Evolutionary conservation across 805 yeast genomes (phyloP), one percentile per base, ranked within the genome.

Genomic region (Maudiozyma saulgeensis): DNA sequence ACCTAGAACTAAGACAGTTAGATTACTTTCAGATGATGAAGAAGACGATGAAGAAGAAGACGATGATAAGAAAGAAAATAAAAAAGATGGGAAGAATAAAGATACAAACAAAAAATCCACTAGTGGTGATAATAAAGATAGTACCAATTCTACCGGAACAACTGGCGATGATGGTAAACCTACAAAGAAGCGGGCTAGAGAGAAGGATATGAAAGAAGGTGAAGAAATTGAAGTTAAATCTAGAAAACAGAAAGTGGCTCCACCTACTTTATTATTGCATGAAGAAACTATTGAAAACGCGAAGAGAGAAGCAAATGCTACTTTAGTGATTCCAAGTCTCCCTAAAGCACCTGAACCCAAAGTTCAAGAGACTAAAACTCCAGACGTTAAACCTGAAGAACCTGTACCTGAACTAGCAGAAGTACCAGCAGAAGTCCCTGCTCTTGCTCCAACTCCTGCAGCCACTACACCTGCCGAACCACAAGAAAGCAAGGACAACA

Each of bases 221-320:
- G 52, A 50, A 41, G 55, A 47, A 28, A 49, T 47, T 50, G 51
- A 60, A 51, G 56, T 25, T 12, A 47, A 47, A n/a, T 18, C 46
- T 3, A 42, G 43, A 28, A 66, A 58, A 57, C 54, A 47, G 45
- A 56, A 56, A 37, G 59, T 66, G 7, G 69, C 69, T 5, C 67
- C 68, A 18, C 68, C 69, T n/a, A 64, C 67, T 32, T 45, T 60
- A 41, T 46, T 57, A 35, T 60, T 61, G 3, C 62, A 64, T 31
- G 68, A 64, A 47, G 66, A 58, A 41, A 61, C 56, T 38, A 61
- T 57, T 43, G 63, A 60, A 43, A 55, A 61, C 35, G 66, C 63
- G 9, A 63, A 61, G 50, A 58, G 63, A 35, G 68, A 64, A 50
- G 63, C 63, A 18, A 61, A 56, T 45, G 67, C 65, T 3, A 56